A percentile compares a stretch with the other conserved stretches of the same genome.
These are phyloP conservation scores for Dictyostelium purpureum DNA, from an alignment of 78 protist genomes.

Conservation along the genomic window DNA sequence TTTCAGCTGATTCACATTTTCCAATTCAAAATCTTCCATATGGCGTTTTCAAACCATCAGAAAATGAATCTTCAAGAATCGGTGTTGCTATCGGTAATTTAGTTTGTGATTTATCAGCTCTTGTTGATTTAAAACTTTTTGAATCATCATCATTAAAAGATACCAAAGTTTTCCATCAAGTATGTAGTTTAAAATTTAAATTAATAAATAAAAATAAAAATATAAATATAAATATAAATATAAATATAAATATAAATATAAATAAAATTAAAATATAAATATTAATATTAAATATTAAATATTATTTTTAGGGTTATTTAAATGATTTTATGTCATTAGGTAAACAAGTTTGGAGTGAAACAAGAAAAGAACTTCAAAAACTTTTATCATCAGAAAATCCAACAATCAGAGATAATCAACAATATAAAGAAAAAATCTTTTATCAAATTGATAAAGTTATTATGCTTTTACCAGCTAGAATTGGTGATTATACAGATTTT, in stretches of 20 bases:
- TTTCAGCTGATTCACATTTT: slow-evolving; percentile 84
- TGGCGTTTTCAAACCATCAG: slow-evolving; percentile 85
- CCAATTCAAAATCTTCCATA: slow-evolving; percentile 95
- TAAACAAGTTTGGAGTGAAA: slow-evolving; percentile 82
- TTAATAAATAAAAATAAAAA: neutral
- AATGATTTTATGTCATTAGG: slow-evolving; percentile 90
- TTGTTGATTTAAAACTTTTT: slow-evolving; percentile 41
- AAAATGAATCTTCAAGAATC: slow-evolving; percentile 48
- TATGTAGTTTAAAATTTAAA: neutral
- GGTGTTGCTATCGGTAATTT: slow-evolving; percentile 94
- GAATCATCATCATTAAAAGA: slow-evolving; percentile 41
- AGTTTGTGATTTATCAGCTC: slow-evolving; percentile 86
- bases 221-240: neutral
- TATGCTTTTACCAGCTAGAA: slow-evolving; percentile 57
- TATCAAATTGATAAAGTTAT: neutral
- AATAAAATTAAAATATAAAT: neutral
- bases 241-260: neutral
- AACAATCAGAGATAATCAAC: slow-evolving; percentile 58
- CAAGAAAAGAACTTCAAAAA: slow-evolving; percentile 51
- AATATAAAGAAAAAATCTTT: slow-evolving; percentile 55
- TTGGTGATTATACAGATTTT: slow-evolving; percentile 98
- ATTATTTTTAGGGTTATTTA: slow-evolving; percentile 54
- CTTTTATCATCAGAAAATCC: slow-evolving; percentile 72
- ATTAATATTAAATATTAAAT: neutral
- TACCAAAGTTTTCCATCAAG: slow-evolving; percentile 72